These are phyloP conservation scores for Heritiera littoralis DNA, from an alignment of 345 rosid species.

Conservation along the genomic window DNA sequence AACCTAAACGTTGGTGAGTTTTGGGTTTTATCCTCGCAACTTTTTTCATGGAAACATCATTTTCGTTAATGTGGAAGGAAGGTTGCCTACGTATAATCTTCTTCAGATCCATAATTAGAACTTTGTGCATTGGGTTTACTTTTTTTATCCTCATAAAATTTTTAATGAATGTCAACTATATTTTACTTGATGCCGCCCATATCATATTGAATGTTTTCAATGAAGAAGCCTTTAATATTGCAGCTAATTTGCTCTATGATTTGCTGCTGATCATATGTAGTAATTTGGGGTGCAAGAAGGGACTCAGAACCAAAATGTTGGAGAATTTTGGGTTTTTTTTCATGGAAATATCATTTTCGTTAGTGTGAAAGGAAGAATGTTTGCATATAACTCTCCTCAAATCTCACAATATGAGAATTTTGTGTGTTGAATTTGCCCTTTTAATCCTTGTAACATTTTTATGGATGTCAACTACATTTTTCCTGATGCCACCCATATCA, in stretches of 20 bases:
- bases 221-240: constrained; percentile 21
- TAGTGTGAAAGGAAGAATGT: too few relatives aligned
- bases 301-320: constrained; percentile 95
- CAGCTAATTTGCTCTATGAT: constrained; percentile 96
- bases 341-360: too few relatives aligned
- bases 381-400: too few relatives aligned
- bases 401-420: too few relatives aligned
- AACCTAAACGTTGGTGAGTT: constrained; percentile 92
- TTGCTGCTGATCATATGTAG: constrained; percentile 60
- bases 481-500: not conserved
- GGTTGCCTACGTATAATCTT: too few relatives aligned
- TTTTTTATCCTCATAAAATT: not conserved
- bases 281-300: constrained; percentile 92
- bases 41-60: too few relatives aligned
- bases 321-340: constrained; percentile 65
- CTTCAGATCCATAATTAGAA: too few relatives aligned
- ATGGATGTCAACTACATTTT: constrained; percentile 17
- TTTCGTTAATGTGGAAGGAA: too few relatives aligned
- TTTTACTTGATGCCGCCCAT: constrained; percentile 10
- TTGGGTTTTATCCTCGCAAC: constrained; percentile 48
- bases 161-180: constrained; percentile 12
- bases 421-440: too few relatives aligned
- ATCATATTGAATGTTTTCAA: constrained; percentile 17
- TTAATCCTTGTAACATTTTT: not conserved
- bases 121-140: too few relatives aligned